These are phyloP conservation scores for California macrophylla DNA, from an alignment of 441 rosid genomes.

Conservation along the genomic window DNA sequence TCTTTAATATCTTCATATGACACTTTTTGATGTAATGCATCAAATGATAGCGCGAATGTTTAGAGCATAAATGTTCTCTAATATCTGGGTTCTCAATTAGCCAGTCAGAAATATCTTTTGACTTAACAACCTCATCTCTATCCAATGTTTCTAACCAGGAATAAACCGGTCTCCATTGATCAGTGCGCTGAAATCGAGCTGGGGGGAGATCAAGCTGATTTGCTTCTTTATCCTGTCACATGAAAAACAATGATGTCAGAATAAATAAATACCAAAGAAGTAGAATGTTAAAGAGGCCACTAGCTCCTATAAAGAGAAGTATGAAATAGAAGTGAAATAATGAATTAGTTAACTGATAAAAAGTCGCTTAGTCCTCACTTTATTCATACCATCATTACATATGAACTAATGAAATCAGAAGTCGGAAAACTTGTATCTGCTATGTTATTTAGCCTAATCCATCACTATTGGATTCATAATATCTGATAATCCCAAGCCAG, in stretches of 20 bases:
- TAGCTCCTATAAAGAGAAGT: not conserved
- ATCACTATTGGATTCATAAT: too few species aligned
- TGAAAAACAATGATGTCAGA: not conserved
- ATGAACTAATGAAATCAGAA: not conserved
- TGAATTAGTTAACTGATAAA: not conserved
- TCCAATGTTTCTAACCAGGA: slow-evolving; percentile 79
- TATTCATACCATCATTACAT: not conserved
- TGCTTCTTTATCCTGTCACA: slow-evolving; percentile 33
- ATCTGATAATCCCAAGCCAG: too few species aligned
- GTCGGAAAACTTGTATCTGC: not conserved
- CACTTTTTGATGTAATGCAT: slow-evolving; percentile 90
- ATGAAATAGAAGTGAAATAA: not conserved
- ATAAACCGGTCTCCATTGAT: slow-evolving; percentile 83
- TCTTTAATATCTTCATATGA: slow-evolving; percentile 82
- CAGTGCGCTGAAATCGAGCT: slow-evolving; percentile 82
- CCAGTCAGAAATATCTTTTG: slow-evolving; percentile 83
- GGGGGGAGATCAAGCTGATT: slow-evolving; percentile 39
- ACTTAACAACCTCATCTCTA: slow-evolving; percentile 67
- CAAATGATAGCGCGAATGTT: slow-evolving; percentile 83
- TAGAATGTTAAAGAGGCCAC: not conserved
- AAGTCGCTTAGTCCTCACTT: not conserved
- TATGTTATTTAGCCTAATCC: not conserved
- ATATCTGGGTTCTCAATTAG: slow-evolving; percentile 52
- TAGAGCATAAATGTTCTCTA: slow-evolving; percentile 58
- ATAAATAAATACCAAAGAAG: not conserved